Conservation (phyloP, 345 rosid genomes). For the Euphorbia lathyris region DNA sequence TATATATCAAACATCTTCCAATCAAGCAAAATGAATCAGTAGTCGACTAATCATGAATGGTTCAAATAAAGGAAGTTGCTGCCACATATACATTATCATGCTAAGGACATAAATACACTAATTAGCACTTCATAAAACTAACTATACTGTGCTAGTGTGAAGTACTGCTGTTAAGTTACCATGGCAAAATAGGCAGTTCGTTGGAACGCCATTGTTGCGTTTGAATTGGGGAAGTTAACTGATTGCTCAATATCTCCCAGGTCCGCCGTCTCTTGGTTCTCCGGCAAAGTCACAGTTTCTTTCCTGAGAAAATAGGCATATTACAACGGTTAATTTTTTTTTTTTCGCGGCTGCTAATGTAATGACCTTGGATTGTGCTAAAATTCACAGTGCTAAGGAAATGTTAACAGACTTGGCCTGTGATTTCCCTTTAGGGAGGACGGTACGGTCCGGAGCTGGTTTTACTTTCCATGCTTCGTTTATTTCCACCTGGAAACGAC, state of each 20-base stretch:
- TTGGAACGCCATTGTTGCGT: slow-evolving; percentile 49
- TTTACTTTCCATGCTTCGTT: slow-evolving; percentile 80
- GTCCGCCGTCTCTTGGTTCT: slow-evolving; percentile 50
- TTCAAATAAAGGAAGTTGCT: not conserved
- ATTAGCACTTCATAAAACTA: not conserved
- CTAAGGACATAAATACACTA: not conserved
- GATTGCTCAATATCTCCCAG: slow-evolving; percentile 52
- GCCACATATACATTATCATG: not conserved
- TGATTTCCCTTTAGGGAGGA: slow-evolving; percentile 63
- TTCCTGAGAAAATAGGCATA: slow-evolving; percentile 47
- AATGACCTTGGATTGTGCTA: not conserved
- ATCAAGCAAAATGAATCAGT: not conserved
- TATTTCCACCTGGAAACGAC: slow-evolving; percentile 54
- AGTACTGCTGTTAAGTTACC: slow-evolving; percentile 39
- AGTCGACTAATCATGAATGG: not conserved
- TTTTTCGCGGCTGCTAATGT: too few relatives aligned
- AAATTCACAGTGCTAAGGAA: not conserved
- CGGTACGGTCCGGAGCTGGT: slow-evolving; percentile 51
- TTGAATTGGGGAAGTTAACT: slow-evolving; percentile 35
- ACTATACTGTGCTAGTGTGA: not conserved
- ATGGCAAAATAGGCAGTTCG: slow-evolving; percentile 50
- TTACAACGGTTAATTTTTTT: not conserved
- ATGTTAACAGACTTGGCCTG: slow-evolving; percentile 55
- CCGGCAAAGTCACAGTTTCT: slow-evolving; percentile 72
- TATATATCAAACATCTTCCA: not conserved